These are phyloP conservation scores for Balamuthia mandrillaris DNA, from an alignment of 208 protist genomes.

Conservation along the genomic window DNA sequence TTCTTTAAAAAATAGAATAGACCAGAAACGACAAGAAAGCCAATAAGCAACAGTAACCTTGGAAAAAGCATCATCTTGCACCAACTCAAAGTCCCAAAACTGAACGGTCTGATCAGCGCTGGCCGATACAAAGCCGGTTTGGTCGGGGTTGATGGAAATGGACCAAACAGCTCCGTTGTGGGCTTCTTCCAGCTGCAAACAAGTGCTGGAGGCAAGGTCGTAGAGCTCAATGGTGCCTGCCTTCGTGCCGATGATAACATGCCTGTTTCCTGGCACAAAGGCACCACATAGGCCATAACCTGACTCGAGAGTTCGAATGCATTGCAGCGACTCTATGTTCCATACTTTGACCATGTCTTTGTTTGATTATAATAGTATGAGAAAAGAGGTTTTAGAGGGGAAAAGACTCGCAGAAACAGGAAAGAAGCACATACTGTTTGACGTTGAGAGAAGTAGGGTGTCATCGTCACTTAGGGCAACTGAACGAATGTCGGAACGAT, in stretches of 20 bases:
- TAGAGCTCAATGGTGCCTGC: conserved; percentile 64
- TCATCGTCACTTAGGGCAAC: conserved; percentile 64
- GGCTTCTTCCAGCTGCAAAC: conserved; percentile 50
- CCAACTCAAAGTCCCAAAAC: conserved; percentile 79
- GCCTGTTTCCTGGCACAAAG: conserved; percentile 76
- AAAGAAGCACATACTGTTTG: background rate
- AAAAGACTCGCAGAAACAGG: background rate
- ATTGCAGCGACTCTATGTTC: conserved; percentile 61
- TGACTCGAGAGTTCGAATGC: conserved; percentile 58
- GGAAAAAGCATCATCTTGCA: background rate
- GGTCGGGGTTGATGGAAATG: conserved; percentile 54
- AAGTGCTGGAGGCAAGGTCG: conserved; percentile 55
- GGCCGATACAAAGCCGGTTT: background rate
- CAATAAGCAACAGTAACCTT: background rate
- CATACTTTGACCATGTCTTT: conserved; percentile 68
- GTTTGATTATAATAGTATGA: background rate
- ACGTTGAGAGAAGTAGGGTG: conserved; percentile 17
- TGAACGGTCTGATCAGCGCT: conserved; percentile 71
- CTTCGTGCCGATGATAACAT: conserved; percentile 65
- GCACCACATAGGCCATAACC: conserved; percentile 71
- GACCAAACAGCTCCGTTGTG: conserved; percentile 59
- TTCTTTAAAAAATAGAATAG: background rate
- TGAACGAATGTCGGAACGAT: conserved; percentile 69
- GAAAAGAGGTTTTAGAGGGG: background rate
- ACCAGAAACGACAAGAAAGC: too few relatives aligned